These are phyloP conservation scores for Chaetomium sp. DNA, from an alignment of 2,329 filamentous ascomycete species.

Conservation along the genomic window DNA sequence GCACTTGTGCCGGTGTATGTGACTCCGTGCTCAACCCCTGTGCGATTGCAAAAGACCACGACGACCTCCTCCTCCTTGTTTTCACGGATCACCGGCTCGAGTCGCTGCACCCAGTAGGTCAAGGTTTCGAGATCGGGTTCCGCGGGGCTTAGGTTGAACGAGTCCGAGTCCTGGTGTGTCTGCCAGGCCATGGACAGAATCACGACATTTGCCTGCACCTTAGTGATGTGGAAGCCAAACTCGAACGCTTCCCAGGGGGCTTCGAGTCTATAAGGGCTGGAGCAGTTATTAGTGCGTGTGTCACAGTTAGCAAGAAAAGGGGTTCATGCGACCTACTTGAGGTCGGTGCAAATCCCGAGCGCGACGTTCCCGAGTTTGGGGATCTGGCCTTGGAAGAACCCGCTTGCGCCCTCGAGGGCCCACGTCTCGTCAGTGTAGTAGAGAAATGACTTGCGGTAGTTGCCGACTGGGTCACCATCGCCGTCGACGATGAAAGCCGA, in stretches of 20 bases:
- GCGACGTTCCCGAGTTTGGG: conserved; percentile 45
- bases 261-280: conserved; percentile 45
- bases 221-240: conserved; percentile 51
- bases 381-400: conserved; percentile 43
- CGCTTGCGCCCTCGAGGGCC: conserved; percentile 48
- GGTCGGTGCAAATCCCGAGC: conserved; percentile 59
- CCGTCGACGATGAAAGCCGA: conserved; percentile 47
- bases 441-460: conserved; percentile 55
- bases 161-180: conserved; percentile 46
- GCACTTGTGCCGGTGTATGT: conserved; percentile 70
- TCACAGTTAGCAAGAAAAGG: too few relatives aligned
- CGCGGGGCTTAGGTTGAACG: conserved; percentile 41
- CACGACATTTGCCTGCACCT: conserved; percentile 52
- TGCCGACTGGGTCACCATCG: conserved; percentile 54
- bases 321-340: conserved; percentile 43
- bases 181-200: conserved; percentile 76
- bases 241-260: conserved; percentile 44
- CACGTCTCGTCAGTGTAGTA: conserved; percentile 57
- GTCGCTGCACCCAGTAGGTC: conserved; percentile 66
- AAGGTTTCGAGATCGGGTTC: conserved; percentile 68
- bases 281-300: too few relatives aligned
- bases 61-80: conserved; percentile 54
- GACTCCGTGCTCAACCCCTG: conserved; percentile 58
- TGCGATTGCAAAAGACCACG: conserved; percentile 65
- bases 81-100: conserved; percentile 56